Conservation (phyloP, 345 rosid genomes). For the Populus tremula region DNA sequence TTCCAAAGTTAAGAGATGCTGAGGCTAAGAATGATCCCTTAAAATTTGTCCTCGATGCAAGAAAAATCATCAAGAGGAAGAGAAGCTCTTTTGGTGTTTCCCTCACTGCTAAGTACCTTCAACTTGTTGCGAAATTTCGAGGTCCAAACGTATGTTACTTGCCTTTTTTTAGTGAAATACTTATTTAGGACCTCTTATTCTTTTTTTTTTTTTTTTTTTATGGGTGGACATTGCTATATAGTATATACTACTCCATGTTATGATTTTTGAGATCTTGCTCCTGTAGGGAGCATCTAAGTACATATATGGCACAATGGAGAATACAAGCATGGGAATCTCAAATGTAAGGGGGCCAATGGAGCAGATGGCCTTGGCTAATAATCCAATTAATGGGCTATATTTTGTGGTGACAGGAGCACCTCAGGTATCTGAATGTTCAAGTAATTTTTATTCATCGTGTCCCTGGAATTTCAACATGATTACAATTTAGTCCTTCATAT, state of each 20-base stretch:
- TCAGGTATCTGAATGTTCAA: constrained; percentile 25
- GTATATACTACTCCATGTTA: background rate
- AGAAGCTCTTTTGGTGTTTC: constrained; percentile 26
- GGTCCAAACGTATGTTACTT: constrained; percentile 35
- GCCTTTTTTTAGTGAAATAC: background rate
- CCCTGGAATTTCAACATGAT: no score
- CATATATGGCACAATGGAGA: constrained; percentile 28
- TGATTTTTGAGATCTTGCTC: background rate
- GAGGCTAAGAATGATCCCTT: constrained; percentile 26
- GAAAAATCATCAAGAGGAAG: constrained; percentile 26
- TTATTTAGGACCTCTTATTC: background rate
- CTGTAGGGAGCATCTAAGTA: constrained; percentile 30
- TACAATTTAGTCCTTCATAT: no score
- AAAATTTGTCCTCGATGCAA: constrained; percentile 32
- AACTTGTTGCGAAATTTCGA: constrained; percentile 18
- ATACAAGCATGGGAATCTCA: constrained; percentile 42
- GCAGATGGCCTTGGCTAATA: constrained; percentile 34
- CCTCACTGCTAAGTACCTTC: constrained; percentile 31
- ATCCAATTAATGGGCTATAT: constrained; percentile 44
- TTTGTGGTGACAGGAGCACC: constrained; percentile 38
- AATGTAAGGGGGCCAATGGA: constrained; percentile 44
- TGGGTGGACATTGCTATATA: no score
- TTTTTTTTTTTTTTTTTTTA: no score
- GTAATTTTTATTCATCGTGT: background rate
- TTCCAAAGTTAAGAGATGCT: constrained; percentile 19